Base-by-base conservation (phyloP, 2,329 filamentous ascomycete species). In the Clarireedia monteithiana region DNA sequence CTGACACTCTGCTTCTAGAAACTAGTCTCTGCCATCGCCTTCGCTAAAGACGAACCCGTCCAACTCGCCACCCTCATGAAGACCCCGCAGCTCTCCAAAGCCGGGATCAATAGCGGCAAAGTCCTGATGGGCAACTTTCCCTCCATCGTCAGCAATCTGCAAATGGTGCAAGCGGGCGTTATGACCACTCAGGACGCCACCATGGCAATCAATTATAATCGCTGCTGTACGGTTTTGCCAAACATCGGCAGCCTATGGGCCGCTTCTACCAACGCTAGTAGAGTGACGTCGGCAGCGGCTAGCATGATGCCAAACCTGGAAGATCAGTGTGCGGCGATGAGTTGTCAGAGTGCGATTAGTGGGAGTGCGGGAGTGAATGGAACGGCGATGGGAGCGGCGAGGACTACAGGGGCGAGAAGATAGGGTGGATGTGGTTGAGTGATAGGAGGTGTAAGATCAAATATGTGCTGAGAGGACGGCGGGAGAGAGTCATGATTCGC, bases 61-160 rank as follows among this genome's bases (percentile, higher is more conserved):
- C 59, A 62, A 24, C 53, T 62, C 4, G 55, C 40, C 7, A 60
- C 59, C 20, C 24, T 62, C 10, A 59, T 62, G 59, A 58, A 60
- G 52, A 49, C 57, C 2, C 34, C 56, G 12, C 42, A 50, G 7
- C 58, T 59, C 20, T 51, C 58, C 4, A 50, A 36, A 24, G 34
- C 48, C 2, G 60, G 59, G 27, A 39, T 52, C 30, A 60, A 59
- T 6, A 49, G 58, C 7, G 60, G 40, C 20, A 62, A 57, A 24
- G 55, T 60, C 10, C 50, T 62, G n/a, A 62, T 62, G 56, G 60
- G 53, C 36, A 62, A 62, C 20, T 62, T 62, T 39, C 56, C 56
- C 6, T 50, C 46, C 23, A 62, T 62, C 24, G 56, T 62, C 47
- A 54, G 53, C 34, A 62, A 60, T 40, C 50, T 62, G 5, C 34